Percentiles rank a stretch among this genome's conserved stretches.
Conservation (phyloP, 768 basidiomycete genomes). For the Lentinula boryana region DNA sequence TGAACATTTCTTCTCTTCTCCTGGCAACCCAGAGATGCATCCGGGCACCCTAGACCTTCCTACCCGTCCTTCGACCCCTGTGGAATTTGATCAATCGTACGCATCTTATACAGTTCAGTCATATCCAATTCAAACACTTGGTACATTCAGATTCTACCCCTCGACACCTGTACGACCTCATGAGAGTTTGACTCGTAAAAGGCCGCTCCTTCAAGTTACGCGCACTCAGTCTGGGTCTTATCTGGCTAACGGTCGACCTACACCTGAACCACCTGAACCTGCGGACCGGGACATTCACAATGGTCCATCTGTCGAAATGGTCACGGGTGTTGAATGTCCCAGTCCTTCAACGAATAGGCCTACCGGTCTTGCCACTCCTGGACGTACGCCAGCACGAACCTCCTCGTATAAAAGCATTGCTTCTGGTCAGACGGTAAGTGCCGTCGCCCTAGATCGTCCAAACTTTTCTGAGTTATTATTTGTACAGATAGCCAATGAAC, state of each 20-base stretch:
- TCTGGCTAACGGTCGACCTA: background rate
- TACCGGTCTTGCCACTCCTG: background rate
- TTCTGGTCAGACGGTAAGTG: background rate
- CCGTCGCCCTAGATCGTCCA: too few relatives aligned
- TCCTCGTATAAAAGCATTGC: background rate
- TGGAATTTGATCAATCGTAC: background rate
- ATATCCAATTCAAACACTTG: background rate
- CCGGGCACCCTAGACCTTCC: background rate
- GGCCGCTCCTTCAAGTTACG: background rate
- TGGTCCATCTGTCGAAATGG: background rate
- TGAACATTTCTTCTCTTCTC: background rate
- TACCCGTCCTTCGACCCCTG: background rate
- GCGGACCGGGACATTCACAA: background rate
- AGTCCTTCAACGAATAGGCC: background rate
- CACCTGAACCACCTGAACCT: background rate
- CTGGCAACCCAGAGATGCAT: background rate
- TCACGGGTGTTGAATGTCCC: background rate
- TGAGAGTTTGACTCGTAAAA: background rate
- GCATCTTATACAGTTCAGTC: background rate
- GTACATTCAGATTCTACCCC: background rate
- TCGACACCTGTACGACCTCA: background rate
- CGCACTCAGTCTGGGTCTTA: constrained; percentile 1
- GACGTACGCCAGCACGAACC: background rate
- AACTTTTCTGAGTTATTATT: background rate
- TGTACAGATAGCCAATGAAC: background rate